Percentiles rank a stretch among this genome's conserved stretches.
phyloP scores from a whole-genome alignment of 768 basidiomycete species.

The Calocybe indica region DNA sequence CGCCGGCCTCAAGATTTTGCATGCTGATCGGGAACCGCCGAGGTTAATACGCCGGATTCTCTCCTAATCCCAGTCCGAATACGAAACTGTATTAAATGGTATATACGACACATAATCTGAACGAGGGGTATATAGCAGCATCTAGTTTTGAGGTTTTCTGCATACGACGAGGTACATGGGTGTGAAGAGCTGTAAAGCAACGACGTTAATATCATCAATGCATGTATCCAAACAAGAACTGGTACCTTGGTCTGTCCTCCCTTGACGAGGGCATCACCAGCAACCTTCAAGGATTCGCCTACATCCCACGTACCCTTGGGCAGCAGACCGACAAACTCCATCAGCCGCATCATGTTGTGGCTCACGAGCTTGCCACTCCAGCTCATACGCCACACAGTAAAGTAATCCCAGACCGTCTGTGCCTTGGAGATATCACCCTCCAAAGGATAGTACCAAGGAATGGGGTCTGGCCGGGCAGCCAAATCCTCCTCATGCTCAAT shows the following conservation, averaged over 20 bases:
- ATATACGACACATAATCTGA: constrained; percentile 4
- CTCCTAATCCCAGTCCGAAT: neutral
- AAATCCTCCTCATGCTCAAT: constrained; percentile 92
- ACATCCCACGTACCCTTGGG: constrained; percentile 93
- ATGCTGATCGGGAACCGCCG: constrained; percentile 23
- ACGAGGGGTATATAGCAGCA: constrained; percentile 12
- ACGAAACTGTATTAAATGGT: constrained; percentile 6
- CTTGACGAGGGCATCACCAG: constrained; percentile 71
- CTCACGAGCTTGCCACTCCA: constrained; percentile 81
- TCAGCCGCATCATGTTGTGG: constrained; percentile 67
- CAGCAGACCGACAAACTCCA: constrained; percentile 75
- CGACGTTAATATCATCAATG: constrained; percentile 4
- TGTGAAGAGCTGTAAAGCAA: constrained; percentile 62
- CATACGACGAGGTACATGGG: constrained; percentile 77
- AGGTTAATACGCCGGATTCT: constrained; percentile 17
- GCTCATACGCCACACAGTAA: constrained; percentile 88
- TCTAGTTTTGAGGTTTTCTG: constrained; percentile 45
- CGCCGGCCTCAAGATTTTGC: constrained; percentile 11
- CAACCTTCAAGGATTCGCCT: constrained; percentile 81
- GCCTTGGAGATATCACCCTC: constrained; percentile 91
- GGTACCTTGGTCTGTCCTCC: constrained; percentile 84
- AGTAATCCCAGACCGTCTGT: constrained; percentile 89
- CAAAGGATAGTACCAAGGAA: constrained; percentile 95
- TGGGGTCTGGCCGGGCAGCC: constrained; percentile 70
- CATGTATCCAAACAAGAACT: neutral